Base-by-base conservation (phyloP, 805 yeast genomes). In the Pichia kluyveri region DNA sequence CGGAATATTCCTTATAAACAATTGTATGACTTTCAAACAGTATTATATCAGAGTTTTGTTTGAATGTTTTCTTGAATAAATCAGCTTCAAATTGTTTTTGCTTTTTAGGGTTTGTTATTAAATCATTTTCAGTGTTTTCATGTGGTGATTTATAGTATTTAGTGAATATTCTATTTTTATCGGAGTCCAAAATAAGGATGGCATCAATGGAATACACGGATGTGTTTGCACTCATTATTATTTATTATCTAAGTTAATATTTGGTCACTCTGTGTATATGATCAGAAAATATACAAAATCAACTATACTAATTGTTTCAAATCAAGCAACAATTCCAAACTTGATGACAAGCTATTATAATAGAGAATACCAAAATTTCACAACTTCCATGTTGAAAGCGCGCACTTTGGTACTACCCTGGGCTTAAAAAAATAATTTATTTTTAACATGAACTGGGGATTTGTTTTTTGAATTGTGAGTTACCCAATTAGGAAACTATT, bases 191-290 rank as follows among this genome's bases (percentile, higher is more conserved):
- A 55, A 93, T 77, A 56, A 91, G 67, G 41, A 85, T 72, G 5
- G 96, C 93, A 38, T 84, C 76, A 45, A 91, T 81, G 8, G 96
- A 74, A 70, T 91, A 90, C 50, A 93, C 73, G 9, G 95, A 82
- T 32, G 61, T 60, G 45, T 63, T 58, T 30, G 61, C 50, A 12
- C 59, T 51, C 66, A 62, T 57, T 44, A 17, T 43, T 30, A 14
- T 49, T 37, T 42, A 37, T 17, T 34, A 8, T 14, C 7, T 34
- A 30, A 30, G 32, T 23, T 23, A 5, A 23, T 4, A 23, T 3
- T 5, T 23, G 26, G 5, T 23, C 26, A 23, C 26, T 1, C 4
- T 23, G 6, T 23, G 26, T 5, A 23, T 4, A 4, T 23, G 5
- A 23, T 5, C 26, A 23, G 7, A 23, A 4, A 23, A 23, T 23